These are phyloP conservation scores for Truncatella angustata DNA, from an alignment of 2,329 filamentous ascomycete species.

Conservation along the genomic window DNA sequence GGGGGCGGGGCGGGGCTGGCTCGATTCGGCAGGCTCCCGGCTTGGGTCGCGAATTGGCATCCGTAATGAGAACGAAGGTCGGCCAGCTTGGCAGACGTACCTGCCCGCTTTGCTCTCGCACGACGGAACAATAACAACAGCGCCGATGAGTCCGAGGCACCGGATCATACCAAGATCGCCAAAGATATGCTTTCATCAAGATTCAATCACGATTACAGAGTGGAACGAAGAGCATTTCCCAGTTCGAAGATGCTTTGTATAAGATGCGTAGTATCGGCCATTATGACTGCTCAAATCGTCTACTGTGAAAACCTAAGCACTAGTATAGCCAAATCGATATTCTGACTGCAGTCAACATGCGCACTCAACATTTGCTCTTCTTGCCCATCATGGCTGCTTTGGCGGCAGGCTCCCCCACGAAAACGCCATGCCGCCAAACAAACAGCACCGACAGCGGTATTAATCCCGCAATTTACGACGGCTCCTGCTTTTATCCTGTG, in stretches of 20 bases:
- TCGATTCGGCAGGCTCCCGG: not conserved
- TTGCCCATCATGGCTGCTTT: not conserved
- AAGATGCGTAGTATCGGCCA: not conserved
- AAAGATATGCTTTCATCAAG: not conserved
- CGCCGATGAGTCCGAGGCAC: not conserved
- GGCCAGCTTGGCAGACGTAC: not conserved
- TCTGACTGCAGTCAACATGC: not conserved
- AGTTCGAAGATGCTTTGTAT: not conserved
- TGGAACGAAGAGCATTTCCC: too few species aligned
- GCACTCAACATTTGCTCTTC: not conserved
- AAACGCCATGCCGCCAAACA: not conserved
- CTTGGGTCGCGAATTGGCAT: not conserved
- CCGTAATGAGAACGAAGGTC: not conserved
- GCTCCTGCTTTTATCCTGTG: constrained; percentile 18
- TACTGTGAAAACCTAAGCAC: not conserved
- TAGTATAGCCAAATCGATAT: not conserved
- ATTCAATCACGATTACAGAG: too few species aligned
- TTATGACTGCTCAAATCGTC: not conserved
- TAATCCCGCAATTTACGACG: constrained; percentile 11
- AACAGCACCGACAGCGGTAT: not conserved
- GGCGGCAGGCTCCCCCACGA: not conserved
- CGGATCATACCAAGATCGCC: not conserved
- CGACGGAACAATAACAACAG: constrained; percentile 2
- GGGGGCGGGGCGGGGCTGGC: constrained; percentile 4
- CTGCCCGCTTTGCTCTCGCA: constrained; percentile 2